Percentiles rank a stretch among this genome's conserved stretches.
phyloP scores from a whole-genome alignment of 352 stramenopile genomes.

The Pythium sukuiense region DNA sequence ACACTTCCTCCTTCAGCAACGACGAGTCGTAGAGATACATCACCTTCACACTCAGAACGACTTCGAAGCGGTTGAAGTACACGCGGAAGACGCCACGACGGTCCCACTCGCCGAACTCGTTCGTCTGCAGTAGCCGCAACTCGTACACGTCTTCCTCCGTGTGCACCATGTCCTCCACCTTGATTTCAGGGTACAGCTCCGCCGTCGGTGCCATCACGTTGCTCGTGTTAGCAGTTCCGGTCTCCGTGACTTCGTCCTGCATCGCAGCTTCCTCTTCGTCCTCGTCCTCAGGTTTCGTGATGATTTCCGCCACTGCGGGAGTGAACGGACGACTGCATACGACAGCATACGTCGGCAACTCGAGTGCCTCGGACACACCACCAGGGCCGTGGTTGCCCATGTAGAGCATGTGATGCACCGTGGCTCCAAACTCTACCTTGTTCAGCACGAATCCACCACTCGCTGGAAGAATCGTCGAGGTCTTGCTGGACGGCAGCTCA shows the following conservation, averaged over 20 bases:
- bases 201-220: slow-evolving; percentile 80
- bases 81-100: slow-evolving; percentile 74
- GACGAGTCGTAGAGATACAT: slow-evolving; percentile 88
- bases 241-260: slow-evolving; percentile 42
- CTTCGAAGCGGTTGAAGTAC: slow-evolving; percentile 83
- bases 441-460: slow-evolving; percentile 78
- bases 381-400: slow-evolving; percentile 72
- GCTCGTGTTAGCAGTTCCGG: slow-evolving; percentile 44
- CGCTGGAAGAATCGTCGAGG: slow-evolving; percentile 62
- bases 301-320: slow-evolving; percentile 53
- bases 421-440: slow-evolving; percentile 73
- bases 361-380: slow-evolving; percentile 74
- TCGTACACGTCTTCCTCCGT: slow-evolving; percentile 86
- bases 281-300: slow-evolving; percentile 59
- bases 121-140: slow-evolving; percentile 74
- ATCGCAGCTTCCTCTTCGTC: slow-evolving; percentile 54
- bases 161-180: slow-evolving; percentile 61
- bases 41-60: slow-evolving; percentile 81
- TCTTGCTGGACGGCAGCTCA: slow-evolving; percentile 76
- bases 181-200: slow-evolving; percentile 75
- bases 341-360: slow-evolving; percentile 77
- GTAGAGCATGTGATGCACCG: slow-evolving; percentile 82
- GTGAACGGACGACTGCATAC: slow-evolving; percentile 66
- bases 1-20: slow-evolving; percentile 71
- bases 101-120: slow-evolving; percentile 82